Evolutionary conservation across 2,329 filamentous ascomycete genomes (phyloP).

Genomic region (Diplodia corticola): DNA sequence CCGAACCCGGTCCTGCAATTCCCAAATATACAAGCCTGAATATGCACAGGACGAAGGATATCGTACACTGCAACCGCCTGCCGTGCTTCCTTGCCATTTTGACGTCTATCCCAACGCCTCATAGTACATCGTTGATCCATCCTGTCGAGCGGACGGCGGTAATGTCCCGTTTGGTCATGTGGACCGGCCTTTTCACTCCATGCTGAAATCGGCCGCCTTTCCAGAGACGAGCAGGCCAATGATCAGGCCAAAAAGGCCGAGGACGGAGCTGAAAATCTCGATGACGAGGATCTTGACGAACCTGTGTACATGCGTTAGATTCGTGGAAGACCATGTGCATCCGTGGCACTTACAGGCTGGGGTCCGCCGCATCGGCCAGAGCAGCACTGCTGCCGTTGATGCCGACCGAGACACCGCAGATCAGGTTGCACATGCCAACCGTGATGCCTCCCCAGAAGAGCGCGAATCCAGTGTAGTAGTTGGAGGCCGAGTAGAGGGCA

Average conservation of each 20-base stretch:
- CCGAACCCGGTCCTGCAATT: neutral
- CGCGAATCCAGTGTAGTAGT: conserved; percentile 93
- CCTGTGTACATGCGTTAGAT: conserved; percentile 48
- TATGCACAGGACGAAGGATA: conserved; percentile 13
- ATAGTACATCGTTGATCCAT: conserved; percentile 7
- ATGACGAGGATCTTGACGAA: conserved; percentile 99
- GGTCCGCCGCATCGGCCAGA: conserved; percentile 90
- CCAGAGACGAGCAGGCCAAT: conserved; percentile 85
- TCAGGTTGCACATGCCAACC: conserved; percentile 91
- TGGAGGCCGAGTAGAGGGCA: conserved; percentile 69
- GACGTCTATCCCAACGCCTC: conserved; percentile 22
- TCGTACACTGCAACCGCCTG: neutral
- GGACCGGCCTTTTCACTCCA: conserved; percentile 28
- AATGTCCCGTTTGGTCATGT: neutral
- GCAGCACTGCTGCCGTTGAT: conserved; percentile 98
- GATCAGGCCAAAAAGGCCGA: conserved; percentile 95
- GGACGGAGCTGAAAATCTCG: conserved; percentile 97
- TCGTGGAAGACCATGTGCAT: neutral
- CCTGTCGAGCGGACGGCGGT: conserved; percentile 4
- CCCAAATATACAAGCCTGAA: conserved; percentile 19
- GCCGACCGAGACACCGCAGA: conserved; percentile 94
- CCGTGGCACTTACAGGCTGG: conserved; percentile 69
- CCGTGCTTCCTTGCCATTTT: neutral
- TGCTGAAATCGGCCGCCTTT: conserved; percentile 73
- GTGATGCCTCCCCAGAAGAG: conserved; percentile 95